phyloP scores from a whole-genome alignment of 2,329 filamentous ascomycete species.

The Fusarium anguioides region DNA sequence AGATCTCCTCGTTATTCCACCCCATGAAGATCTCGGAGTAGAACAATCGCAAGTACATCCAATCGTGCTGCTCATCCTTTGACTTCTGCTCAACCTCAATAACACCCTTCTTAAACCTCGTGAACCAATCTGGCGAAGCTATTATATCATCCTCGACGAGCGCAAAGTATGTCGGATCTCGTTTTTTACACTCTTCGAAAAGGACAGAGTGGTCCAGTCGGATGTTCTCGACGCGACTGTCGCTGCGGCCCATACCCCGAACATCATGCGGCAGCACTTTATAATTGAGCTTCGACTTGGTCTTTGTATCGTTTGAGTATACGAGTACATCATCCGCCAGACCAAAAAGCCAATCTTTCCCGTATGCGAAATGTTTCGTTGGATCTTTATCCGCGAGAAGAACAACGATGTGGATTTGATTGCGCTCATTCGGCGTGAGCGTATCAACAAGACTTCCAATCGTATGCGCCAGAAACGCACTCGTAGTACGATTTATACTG shows the following conservation, averaged over 20 bases:
- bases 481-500: slow-evolving; percentile 49
- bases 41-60: slow-evolving; percentile 54
- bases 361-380: slow-evolving; percentile 47
- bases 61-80: slow-evolving; percentile 37
- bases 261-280: slow-evolving; percentile 39
- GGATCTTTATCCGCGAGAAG: slow-evolving; percentile 52
- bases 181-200: slow-evolving; percentile 47
- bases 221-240: slow-evolving; percentile 49
- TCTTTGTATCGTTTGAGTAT: slow-evolving; percentile 34
- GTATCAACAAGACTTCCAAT: slow-evolving; percentile 49
- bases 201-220: slow-evolving; percentile 50
- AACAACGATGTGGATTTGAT: slow-evolving; percentile 48
- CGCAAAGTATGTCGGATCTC: slow-evolving; percentile 49
- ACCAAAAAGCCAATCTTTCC: slow-evolving; percentile 47
- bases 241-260: slow-evolving; percentile 40
- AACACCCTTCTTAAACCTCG: slow-evolving; percentile 45
- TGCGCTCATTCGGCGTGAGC: slow-evolving; percentile 47
- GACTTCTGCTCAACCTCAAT: slow-evolving; percentile 43
- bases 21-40: slow-evolving; percentile 54
- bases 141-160: slow-evolving; percentile 54
- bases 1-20: slow-evolving; percentile 53
- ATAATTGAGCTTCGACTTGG: slow-evolving; percentile 20
- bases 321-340: slow-evolving; percentile 51
- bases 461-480: slow-evolving; percentile 46
- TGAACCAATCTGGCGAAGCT: slow-evolving; percentile 51